Evolutionary conservation across 2,329 filamentous ascomycete species (phyloP).

Genomic region (Ophiocordyceps unilateralis): DNA sequence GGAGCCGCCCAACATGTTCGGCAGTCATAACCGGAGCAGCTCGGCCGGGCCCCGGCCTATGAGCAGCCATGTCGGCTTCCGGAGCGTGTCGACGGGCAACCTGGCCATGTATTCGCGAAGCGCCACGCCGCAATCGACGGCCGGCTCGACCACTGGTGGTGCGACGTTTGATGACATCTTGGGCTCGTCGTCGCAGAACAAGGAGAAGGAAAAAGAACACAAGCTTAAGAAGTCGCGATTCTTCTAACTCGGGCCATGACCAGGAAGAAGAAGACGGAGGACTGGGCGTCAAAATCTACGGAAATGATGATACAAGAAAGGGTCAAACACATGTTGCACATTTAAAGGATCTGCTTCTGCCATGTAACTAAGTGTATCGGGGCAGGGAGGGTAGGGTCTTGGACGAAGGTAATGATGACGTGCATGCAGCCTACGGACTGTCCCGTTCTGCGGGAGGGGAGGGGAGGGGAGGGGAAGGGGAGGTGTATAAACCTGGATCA

Average conservation of each 20-base stretch:
- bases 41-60: slow-evolving; percentile 16
- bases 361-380: no score
- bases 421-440: no score
- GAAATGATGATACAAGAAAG: no score
- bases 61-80: slow-evolving; percentile 14
- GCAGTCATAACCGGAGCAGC: slow-evolving; percentile 16
- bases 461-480: no score
- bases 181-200: slow-evolving; percentile 15
- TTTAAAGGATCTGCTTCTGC: no score
- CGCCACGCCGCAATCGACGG: slow-evolving; percentile 6
- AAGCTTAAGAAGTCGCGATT: slow-evolving; percentile 20
- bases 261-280: not conserved
- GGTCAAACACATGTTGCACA: no score
- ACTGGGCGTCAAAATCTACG: no score
- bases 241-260: slow-evolving; percentile 15
- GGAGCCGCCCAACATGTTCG: slow-evolving; percentile 13
- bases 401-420: no score
- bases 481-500: no score
- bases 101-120: slow-evolving; percentile 11
- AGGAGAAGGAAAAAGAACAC: slow-evolving; percentile 8
- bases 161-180: slow-evolving; percentile 33
- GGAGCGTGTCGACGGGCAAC: slow-evolving; percentile 19
- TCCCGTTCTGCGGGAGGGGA: no score
- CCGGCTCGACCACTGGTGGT: slow-evolving; percentile 14
- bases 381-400: no score